Conservation (phyloP, 371 early-diverging fungal genomes). For the Haplosporangium sp. region DNA sequence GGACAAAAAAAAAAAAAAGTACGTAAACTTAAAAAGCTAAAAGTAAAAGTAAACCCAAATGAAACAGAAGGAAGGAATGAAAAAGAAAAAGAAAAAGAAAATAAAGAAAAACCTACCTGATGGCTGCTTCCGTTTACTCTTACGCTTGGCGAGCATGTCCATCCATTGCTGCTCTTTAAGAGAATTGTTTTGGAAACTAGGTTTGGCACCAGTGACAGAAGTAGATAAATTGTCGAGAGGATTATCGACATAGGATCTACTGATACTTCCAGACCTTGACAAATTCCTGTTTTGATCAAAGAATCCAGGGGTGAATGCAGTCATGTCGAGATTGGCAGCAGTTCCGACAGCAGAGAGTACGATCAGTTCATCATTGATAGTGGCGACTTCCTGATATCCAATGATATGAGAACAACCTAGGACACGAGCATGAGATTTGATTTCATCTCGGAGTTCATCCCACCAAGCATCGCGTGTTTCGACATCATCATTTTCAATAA, state of each 20-base stretch:
- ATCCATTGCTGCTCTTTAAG: slow-evolving; percentile 56
- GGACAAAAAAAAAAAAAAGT: too few species aligned
- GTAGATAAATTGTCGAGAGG: slow-evolving; percentile 33
- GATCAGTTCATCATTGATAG: slow-evolving; percentile 72
- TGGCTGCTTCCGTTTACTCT: slow-evolving; percentile 52
- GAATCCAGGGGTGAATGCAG: slow-evolving; percentile 53
- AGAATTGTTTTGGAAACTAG: slow-evolving; percentile 48
- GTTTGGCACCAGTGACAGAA: slow-evolving; percentile 26
- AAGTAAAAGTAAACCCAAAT: too few species aligned
- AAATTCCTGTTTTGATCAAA: slow-evolving; percentile 37
- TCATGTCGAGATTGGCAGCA: slow-evolving; percentile 65
- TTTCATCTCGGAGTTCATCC: slow-evolving; percentile 80
- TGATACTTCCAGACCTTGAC: slow-evolving; percentile 52
- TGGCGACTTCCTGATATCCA: slow-evolving; percentile 75
- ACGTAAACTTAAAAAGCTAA: too few species aligned
- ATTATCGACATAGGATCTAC: slow-evolving; percentile 47
- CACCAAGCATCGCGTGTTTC: slow-evolving; percentile 80
- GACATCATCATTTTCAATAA: slow-evolving; percentile 69
- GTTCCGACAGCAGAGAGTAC: slow-evolving; percentile 80
- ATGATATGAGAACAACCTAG: slow-evolving; percentile 73
- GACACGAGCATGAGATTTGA: slow-evolving; percentile 73
- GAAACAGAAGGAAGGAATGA: background rate
- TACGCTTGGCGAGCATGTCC: slow-evolving; percentile 49
- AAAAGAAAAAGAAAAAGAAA: background rate
- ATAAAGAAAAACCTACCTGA: slow-evolving; percentile 26